These are phyloP conservation scores for Scedosporium dehoogii DNA, from an alignment of 2,329 filamentous ascomycete species.

Conservation along the genomic window DNA sequence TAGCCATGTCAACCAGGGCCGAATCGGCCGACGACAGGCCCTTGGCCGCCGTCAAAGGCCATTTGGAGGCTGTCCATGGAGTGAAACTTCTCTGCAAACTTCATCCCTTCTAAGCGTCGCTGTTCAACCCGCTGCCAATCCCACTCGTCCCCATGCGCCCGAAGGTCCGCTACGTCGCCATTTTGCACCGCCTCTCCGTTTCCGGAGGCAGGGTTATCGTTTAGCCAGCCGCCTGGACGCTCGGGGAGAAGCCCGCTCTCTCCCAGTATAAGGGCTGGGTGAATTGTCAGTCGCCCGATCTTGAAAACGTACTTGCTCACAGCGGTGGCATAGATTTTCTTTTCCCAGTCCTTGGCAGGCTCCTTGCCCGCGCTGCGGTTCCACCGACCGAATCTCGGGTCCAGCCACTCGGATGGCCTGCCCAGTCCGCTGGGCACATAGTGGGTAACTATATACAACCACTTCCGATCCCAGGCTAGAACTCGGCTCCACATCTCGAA, in stretches of 20 bases:
- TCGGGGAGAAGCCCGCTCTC: conserved; percentile 65
- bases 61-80: conserved; percentile 42
- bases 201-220: conserved; percentile 26
- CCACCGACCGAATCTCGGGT: conserved; percentile 31
- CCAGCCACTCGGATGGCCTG: conserved; percentile 43
- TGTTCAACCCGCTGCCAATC: conserved; percentile 49
- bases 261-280: conserved; percentile 66
- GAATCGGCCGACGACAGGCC: conserved; percentile 41
- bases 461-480: conserved; percentile 70
- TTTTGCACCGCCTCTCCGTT: conserved; percentile 21
- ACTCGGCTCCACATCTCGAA: conserved; percentile 69
- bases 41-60: conserved; percentile 43
- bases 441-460: conserved; percentile 67
- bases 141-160: conserved; percentile 31
- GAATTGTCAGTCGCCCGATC: conserved; percentile 70
- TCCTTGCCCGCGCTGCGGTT: conserved; percentile 28
- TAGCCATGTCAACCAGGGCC: conserved; percentile 23
- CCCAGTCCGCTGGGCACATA: conserved; percentile 57
- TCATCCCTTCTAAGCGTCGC: conserved; percentile 44
- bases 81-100: conserved; percentile 44
- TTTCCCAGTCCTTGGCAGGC: conserved; percentile 36
- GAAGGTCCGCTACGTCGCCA: not conserved
- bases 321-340: conserved; percentile 60
- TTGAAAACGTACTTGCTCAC: conserved; percentile 78
- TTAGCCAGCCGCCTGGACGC: conserved; percentile 56